Conservation (phyloP, 306 rosid species). For the Cicer chorassanicum region DNA sequence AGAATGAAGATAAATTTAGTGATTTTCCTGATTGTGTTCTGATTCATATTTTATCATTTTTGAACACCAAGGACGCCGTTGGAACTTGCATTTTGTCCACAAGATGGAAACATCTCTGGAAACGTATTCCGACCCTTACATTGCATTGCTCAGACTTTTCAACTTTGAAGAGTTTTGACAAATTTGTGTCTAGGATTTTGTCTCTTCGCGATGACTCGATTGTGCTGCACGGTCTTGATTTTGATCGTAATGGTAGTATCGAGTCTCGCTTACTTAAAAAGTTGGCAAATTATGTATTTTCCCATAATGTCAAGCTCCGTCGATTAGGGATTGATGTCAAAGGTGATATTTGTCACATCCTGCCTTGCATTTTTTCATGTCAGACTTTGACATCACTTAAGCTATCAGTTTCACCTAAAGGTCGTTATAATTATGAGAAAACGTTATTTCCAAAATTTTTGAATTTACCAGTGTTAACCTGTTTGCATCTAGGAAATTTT, state of each 20-base stretch:
- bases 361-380: conserved; percentile 1
- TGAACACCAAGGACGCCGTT: conserved; percentile 11
- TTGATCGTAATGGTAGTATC: background rate
- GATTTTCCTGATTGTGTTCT: conserved; percentile 33
- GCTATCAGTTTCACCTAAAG: conserved; percentile 9
- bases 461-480: background rate
- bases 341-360: conserved; percentile 9
- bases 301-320: background rate
- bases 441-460: conserved; percentile 9
- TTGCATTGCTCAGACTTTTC: background rate
- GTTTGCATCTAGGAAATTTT: background rate
- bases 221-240: conserved; percentile 4
- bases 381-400: conserved; percentile 30
- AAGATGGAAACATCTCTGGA: conserved; percentile 35
- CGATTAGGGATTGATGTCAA: background rate
- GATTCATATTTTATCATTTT: conserved; percentile 29
- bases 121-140: conserved; percentile 3
- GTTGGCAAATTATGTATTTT: background rate
- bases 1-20: conserved; percentile 11
- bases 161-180: background rate
- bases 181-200: conserved; percentile 19
- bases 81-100: conserved; percentile 25
- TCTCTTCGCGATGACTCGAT: background rate
- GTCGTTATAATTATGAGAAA: background rate
- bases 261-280: conserved; percentile 5